Evolutionary conservation across 495 filamentous ascomycete species (phyloP).

Genomic region (Penicillium samsonianum): DNA sequence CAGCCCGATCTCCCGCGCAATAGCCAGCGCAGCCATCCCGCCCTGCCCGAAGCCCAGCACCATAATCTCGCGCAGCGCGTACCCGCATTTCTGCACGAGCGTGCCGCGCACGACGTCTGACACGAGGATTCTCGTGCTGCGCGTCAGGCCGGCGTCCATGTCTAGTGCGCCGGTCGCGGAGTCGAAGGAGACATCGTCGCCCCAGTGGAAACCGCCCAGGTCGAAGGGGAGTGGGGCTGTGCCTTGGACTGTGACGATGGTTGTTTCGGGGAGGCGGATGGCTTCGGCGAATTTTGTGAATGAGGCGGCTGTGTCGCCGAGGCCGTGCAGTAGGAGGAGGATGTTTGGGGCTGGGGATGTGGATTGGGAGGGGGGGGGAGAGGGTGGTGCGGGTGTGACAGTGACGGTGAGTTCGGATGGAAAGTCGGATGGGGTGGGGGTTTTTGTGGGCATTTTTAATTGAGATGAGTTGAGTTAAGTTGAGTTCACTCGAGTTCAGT

Average conservation of each 20-base stretch:
- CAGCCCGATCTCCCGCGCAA: slow-evolving; percentile 41
- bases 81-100: slow-evolving; percentile 70
- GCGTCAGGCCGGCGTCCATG: slow-evolving; percentile 73
- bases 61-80: slow-evolving; percentile 65
- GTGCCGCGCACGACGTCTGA: slow-evolving; percentile 59
- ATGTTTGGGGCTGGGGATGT: slow-evolving; percentile 59
- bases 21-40: slow-evolving; percentile 71
- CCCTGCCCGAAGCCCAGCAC: slow-evolving; percentile 89
- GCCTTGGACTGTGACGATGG: slow-evolving; percentile 72
- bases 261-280: slow-evolving; percentile 78
- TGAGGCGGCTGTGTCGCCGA: slow-evolving; percentile 72
- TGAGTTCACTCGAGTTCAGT: not conserved
- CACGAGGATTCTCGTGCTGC: slow-evolving; percentile 50
- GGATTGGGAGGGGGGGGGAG: slow-evolving; percentile 18
- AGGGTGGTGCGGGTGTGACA: slow-evolving; percentile 43
- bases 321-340: slow-evolving; percentile 86
- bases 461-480: not conserved
- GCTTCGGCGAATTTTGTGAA: slow-evolving; percentile 74
- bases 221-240: slow-evolving; percentile 72
- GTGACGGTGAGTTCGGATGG: slow-evolving; percentile 47
- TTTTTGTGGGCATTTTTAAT: slow-evolving; percentile 40
- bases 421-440: slow-evolving; percentile 52
- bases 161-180: slow-evolving; percentile 64
- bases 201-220: slow-evolving; percentile 85
- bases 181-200: slow-evolving; percentile 79